phyloP scores from a whole-genome alignment of 106 monocot species.

The Dactylorhiza incarnata region DNA sequence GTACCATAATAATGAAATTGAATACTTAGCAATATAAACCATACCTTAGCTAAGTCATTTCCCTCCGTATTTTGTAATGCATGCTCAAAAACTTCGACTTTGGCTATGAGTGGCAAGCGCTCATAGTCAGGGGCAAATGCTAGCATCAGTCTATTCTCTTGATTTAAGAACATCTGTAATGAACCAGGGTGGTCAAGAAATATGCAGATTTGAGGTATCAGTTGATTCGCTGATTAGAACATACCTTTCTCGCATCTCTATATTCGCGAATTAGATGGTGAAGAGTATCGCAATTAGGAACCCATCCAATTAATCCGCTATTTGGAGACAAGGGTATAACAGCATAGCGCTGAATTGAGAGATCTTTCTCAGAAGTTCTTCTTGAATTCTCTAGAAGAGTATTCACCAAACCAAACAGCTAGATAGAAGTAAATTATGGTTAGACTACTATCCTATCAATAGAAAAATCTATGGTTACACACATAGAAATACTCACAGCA shows the following conservation, averaged over 20 bases:
- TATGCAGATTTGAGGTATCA: background rate
- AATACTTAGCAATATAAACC: background rate
- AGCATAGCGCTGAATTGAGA: conserved; percentile 93
- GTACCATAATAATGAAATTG: background rate
- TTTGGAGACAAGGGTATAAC: conserved; percentile 98
- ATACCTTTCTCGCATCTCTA: conserved; percentile 91
- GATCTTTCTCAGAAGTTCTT: conserved; percentile 92
- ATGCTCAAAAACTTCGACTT: conserved; percentile 97
- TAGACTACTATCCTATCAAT: background rate
- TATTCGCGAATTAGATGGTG: conserved; percentile 95
- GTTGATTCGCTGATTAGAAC: background rate
- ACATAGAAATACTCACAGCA: background rate
- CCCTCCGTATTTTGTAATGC: conserved; percentile 91
- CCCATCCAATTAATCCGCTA: conserved; percentile 97
- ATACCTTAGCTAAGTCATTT: conserved; percentile 94
- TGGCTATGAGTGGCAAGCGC: conserved; percentile 79
- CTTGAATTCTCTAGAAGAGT: conserved; percentile 95
- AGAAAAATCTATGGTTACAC: background rate
- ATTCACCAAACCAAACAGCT: conserved; percentile 98
- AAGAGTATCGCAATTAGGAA: conserved; percentile 94
- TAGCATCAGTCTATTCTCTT: conserved; percentile 92
- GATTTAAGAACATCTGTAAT: conserved; percentile 88
- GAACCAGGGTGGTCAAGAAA: background rate
- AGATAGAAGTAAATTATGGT: conserved; percentile 8
- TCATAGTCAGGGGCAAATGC: conserved; percentile 98